Evolutionary conservation across 129 eudicot genomes (phyloP).

Genomic region (Oenanthe sinensis): DNA sequence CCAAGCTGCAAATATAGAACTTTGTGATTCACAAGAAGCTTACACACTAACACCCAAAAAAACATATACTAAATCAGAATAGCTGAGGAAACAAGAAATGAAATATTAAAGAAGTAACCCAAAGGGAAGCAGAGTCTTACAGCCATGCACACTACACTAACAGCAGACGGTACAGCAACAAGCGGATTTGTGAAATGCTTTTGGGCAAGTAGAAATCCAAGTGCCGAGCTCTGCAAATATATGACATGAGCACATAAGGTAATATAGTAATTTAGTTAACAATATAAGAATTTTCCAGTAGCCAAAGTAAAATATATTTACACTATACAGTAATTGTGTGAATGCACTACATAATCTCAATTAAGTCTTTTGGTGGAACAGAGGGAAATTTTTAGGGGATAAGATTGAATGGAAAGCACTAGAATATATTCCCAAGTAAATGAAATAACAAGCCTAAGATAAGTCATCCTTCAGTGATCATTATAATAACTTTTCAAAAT

Average conservation of each 20-base stretch:
- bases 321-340: neutral
- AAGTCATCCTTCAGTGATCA: neutral
- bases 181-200: conserved; percentile 96
- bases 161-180: conserved; percentile 98
- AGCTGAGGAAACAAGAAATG: neutral
- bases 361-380: neutral
- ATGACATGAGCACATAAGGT: conserved; percentile 1
- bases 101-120: neutral
- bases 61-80: neutral
- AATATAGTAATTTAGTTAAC: neutral
- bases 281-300: neutral
- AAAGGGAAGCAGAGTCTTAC: conserved; percentile 34
- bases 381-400: neutral
- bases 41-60: neutral
- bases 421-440: neutral
- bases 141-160: conserved; percentile 99
- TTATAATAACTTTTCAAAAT: neutral
- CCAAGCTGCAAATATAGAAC: conserved; percentile 58
- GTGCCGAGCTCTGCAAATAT: conserved; percentile 83
- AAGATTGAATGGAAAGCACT: neutral
- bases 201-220: conserved; percentile 92
- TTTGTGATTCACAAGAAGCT: neutral
- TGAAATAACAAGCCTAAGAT: neutral
- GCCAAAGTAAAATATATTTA: neutral
- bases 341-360: neutral